Conservation (phyloP, 2,329 filamentous ascomycete genomes). For the Nannizziopsis arthrosporioides region DNA sequence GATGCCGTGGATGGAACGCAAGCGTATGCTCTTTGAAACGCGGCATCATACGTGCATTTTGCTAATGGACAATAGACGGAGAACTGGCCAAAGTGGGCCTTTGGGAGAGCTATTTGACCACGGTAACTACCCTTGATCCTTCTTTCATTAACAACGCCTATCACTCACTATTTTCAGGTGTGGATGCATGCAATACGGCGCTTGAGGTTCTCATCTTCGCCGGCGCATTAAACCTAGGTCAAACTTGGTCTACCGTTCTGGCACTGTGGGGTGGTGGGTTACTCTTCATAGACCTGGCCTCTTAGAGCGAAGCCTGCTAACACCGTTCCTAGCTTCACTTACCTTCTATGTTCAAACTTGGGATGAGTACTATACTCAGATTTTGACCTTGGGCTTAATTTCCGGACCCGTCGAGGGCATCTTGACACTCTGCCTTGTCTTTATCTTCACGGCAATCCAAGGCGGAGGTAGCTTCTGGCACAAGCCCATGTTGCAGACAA, state of each 20-base stretch:
- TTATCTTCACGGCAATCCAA: conserved; percentile 68
- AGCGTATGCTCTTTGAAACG: conserved; percentile 49
- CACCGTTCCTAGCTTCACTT: conserved; percentile 50
- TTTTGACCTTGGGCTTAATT: conserved; percentile 78
- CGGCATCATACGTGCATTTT: neutral
- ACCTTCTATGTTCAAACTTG: conserved; percentile 99
- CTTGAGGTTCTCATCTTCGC: conserved; percentile 88
- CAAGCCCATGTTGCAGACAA: conserved; percentile 59
- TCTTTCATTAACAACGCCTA: neutral
- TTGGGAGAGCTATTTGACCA: conserved; percentile 96
- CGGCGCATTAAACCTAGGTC: conserved; percentile 82
- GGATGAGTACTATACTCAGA: conserved; percentile 98
- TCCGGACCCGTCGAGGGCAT: conserved; percentile 95
- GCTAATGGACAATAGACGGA: conserved; percentile 44
- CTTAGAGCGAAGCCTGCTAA: neutral
- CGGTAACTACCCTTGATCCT: conserved; percentile 39
- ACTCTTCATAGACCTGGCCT: neutral
- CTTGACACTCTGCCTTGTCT: conserved; percentile 69
- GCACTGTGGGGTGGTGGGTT: conserved; percentile 66
- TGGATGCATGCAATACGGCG: conserved; percentile 93
- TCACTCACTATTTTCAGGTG: conserved; percentile 37
- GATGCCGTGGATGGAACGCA: conserved; percentile 93
- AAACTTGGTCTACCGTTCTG: conserved; percentile 78
- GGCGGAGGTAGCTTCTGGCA: conserved; percentile 93
- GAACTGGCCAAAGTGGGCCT: conserved; percentile 84